Evolutionary conservation across 495 filamentous ascomycete genomes (phyloP), one percentile per base, ranked within the genome.

Genomic region (Sphaerosporella brunnea): DNA sequence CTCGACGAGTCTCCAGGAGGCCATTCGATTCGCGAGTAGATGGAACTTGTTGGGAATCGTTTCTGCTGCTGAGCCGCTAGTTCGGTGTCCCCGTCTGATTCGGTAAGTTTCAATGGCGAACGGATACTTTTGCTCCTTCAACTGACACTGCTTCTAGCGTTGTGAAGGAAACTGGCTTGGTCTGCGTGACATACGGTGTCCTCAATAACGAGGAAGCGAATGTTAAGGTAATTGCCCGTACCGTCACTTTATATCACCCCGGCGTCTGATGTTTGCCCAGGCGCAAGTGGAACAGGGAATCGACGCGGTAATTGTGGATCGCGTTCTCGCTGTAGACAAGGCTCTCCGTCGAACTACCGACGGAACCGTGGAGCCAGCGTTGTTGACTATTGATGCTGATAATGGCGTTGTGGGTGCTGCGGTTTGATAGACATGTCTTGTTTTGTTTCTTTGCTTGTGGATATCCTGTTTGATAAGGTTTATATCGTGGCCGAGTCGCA

Each of bases 41-140:
- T 99, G 92, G 92, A 94, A 95, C 53, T 62, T 99, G 45, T 70
- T 94, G 2, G 92, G 92, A 4, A 78, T 99, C 49, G 92, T 96
- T 9, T 78, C 77, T 39, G 70, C 78, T 35, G 84, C 82, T 2
- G 81, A 84, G 61, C 84, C 87, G 7, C 70, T 99, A 9, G 81
- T 93, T 21, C 73, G 81, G 35, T 83, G 81, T 59, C 92, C 92
- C 13, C 68, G 92, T n/a, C 64, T 99, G 43, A 84, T 99, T 10
- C 52, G 41, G 53, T 58, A 48, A 15, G 46, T 53, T 30, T 20
- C 26, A 13, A 13, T 3, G 3, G 13, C 13, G 13, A 13, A 5
- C 28, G 5, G 15, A 40, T 2, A 18, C 37, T 40, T 2, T 2
- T 16, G 24, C 23, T 3, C 23, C 7, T 20, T 15, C 23, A 25